These are phyloP conservation scores for Malus hybrid DNA, from an alignment of 331 rosid species.

Conservation along the genomic window DNA sequence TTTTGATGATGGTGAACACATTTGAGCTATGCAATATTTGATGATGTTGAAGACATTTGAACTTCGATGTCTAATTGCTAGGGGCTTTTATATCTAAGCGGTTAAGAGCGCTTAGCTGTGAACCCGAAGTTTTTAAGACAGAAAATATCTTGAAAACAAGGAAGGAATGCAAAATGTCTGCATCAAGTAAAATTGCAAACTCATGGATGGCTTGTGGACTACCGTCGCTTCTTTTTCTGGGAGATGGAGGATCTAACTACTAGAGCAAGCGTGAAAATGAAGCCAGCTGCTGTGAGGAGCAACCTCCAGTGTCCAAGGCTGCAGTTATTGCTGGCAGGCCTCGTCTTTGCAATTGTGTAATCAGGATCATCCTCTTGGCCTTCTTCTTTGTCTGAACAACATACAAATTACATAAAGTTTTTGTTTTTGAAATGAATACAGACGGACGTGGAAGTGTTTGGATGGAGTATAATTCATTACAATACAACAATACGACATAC, in stretches of 20 bases:
- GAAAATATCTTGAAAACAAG: too few relatives aligned
- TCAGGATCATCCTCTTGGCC: neutral
- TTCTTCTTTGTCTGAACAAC: neutral
- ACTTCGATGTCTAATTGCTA: too few relatives aligned
- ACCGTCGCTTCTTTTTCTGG: neutral
- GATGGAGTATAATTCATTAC: neutral
- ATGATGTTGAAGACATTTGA: too few relatives aligned
- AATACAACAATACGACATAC: neutral
- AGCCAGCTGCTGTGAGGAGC: neutral
- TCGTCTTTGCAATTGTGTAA: neutral
- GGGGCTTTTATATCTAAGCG: too few relatives aligned
- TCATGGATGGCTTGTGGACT: too few relatives aligned
- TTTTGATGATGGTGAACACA: too few relatives aligned
- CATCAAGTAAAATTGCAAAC: too few relatives aligned
- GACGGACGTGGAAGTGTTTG: neutral
- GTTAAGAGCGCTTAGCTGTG: too few relatives aligned
- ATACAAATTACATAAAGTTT: neutral
- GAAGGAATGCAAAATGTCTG: too few relatives aligned
- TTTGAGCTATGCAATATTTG: too few relatives aligned
- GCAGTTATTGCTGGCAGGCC: neutral
- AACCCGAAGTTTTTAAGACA: too few relatives aligned
- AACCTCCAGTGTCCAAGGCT: neutral
- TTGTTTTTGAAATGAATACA: neutral
- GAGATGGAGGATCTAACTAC: neutral
- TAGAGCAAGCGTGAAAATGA: too few relatives aligned